phyloP scores from a whole-genome alignment of 1,284 basidiomycete genomes.

The Austroboletus niveus region DNA sequence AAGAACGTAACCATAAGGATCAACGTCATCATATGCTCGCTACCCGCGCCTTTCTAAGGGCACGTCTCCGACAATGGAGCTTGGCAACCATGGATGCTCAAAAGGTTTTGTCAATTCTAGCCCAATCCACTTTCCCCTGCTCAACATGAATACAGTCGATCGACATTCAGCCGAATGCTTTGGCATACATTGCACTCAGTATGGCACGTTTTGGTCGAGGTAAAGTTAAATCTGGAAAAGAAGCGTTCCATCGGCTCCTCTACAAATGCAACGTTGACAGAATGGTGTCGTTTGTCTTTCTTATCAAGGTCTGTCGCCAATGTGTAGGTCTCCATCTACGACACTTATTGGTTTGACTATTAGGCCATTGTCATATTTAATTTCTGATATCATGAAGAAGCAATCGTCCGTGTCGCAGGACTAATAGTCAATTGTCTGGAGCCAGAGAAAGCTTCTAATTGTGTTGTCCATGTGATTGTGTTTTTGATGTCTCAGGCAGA shows the following conservation, averaged over 20 bases:
- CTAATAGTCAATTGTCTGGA: too few relatives aligned
- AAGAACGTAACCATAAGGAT: too few relatives aligned
- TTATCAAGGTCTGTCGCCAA: neutral
- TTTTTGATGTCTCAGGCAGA: too few relatives aligned
- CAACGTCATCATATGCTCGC: neutral
- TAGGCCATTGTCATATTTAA: too few relatives aligned
- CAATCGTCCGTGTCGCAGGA: too few relatives aligned
- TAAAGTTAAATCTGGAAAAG: neutral
- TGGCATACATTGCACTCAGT: neutral
- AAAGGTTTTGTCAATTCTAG: neutral
- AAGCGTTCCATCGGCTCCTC: neutral
- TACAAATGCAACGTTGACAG: neutral
- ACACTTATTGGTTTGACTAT: too few relatives aligned
- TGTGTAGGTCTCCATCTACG: too few relatives aligned
- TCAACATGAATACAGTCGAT: neutral
- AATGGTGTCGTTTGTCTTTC: neutral
- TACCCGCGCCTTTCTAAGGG: neutral
- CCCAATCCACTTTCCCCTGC: neutral
- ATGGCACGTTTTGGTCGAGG: neutral
- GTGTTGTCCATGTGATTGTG: too few relatives aligned
- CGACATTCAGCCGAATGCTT: neutral
- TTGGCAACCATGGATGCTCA: neutral
- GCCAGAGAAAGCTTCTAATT: too few relatives aligned
- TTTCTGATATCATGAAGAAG: too few relatives aligned
- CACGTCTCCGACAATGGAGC: neutral